Evolutionary conservation across 1,139 yeast genomes (phyloP), one percentile per base, ranked within the genome.

Genomic region (Suhomyces bribrorum): DNA sequence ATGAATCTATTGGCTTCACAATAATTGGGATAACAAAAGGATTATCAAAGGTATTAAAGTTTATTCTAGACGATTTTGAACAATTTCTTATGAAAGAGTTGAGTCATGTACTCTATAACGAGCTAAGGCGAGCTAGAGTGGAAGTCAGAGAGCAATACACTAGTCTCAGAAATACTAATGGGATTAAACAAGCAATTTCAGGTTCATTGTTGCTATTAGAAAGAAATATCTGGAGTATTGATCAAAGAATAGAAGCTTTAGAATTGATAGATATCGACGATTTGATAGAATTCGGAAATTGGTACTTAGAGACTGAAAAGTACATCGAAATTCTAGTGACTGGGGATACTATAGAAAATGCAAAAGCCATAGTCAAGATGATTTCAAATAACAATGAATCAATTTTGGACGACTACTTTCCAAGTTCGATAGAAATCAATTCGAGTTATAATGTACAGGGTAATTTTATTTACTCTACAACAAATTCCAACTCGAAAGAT

Each of bases 161-260:
- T 13, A 54, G 56, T 2, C 53, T 80, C 5, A 52, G 58, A 3
- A 55, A 61, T 14, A 60, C 64, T 17, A 53, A 52, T 32, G 71
- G 83, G 2, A 56, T 77, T 1, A 56, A 63, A 16, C 58, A 73
- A 42, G 73, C 76, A 0, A 54, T 76, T 5, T 67, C 78, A 4
- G 77, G 77, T 0, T 56, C 79, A 0, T 58, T 75, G 2, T 59
- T 75, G n/a, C 59, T 75, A 0, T 46, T 82, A 28, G 90, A 83
- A 45, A 73, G 74, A 38, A 59, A 66, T 34, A 64, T 77, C 16
- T 79, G 78, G 77, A 51, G 69, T 1, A 38, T 79, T 3, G 75
- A 76, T 22, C 76, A 77, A 30, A 63, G 86, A 49, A 46, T 74
- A 5, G 75, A 36, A 29, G 59, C 58, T 1, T 43, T 68, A n/a